Evolutionary conservation across 192 early-diverging fungal species (phyloP), one percentile per base, ranked within the genome.

Genomic region (Haplosporangium gracile): DNA sequence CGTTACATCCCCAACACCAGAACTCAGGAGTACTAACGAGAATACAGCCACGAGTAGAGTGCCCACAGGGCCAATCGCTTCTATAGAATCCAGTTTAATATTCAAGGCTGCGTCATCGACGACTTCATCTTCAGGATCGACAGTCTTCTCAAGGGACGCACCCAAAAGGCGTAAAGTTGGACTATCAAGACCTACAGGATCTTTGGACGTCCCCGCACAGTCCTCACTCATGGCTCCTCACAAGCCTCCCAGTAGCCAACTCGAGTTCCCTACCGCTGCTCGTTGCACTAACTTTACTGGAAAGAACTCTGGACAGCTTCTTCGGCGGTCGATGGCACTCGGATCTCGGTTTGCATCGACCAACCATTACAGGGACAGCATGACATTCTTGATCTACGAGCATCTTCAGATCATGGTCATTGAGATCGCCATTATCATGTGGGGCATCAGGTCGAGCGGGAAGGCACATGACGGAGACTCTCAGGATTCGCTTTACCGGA

Each of bases 361-460:
- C 5, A 77, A 75, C 32, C 74, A 87, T 47, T 90, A 90, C 82
- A 83, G 80, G 57, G 85, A 91, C 24, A 77, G 80, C 0, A 88
- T 91, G 81, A 60, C 82, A 36, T 87, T 74, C 32, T 40, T 89
- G 16, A 87, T 91, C 18, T 83, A 88, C 34, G 90, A 91, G 65
- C 90, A 91, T 63, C 53, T 91, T 20, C 89, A 91, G 70, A 74
- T 85, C 32, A 45, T 88, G 76, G 75, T 88, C 11, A 79, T 82
- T 26, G 81, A 88, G 75, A 77, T 83, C 63, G 78, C 87, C n/a
- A 83, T 88, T 34, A n/a, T 72, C 6, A 60, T 88, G 47, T 88
- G 84, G 81, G 55, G 60, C 22, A 68, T 82, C 79, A 89, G 82
- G 80, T 42, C 57, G 78, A 63, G 38, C 71, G 15, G 40, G 77